These are phyloP conservation scores for Thielaviopsis punctulata DNA, from an alignment of 2,329 filamentous ascomycete genomes.

Conservation along the genomic window DNA sequence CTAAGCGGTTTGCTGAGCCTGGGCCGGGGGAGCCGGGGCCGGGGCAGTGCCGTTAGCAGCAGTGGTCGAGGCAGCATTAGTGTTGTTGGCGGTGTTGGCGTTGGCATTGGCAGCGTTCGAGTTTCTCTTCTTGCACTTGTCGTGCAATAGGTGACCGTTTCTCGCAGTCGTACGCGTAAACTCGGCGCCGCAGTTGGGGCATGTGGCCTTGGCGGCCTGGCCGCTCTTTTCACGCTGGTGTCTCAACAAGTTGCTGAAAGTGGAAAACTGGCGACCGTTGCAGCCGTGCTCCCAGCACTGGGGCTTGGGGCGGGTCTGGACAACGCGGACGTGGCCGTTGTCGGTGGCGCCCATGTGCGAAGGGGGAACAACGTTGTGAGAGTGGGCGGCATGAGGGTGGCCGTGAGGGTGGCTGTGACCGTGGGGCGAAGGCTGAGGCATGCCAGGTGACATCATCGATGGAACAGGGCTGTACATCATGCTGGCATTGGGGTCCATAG, in stretches of 20 bases:
- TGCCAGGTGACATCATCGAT: constrained; percentile 11
- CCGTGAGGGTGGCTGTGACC: constrained; percentile 6
- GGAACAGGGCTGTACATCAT: constrained; percentile 11
- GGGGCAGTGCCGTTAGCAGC: neutral
- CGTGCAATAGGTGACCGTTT: constrained; percentile 71
- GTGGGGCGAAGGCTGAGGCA: constrained; percentile 8
- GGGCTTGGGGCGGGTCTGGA: constrained; percentile 72
- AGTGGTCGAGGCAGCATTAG: neutral
- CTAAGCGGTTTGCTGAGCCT: neutral
- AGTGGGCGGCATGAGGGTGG: constrained; percentile 19
- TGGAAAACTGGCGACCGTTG: constrained; percentile 88
- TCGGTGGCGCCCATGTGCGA: constrained; percentile 9
- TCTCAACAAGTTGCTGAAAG: constrained; percentile 82
- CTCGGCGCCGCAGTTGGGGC: constrained; percentile 79
- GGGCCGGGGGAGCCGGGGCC: neutral
- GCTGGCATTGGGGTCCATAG: constrained; percentile 6
- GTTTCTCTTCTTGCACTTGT: constrained; percentile 65
- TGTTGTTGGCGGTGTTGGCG: neutral
- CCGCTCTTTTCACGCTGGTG: constrained; percentile 93
- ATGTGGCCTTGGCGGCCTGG: constrained; percentile 73
- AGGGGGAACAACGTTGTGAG: constrained; percentile 5
- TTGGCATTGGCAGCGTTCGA: neutral
- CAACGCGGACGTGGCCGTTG: constrained; percentile 41
- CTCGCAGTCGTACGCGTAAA: constrained; percentile 79
- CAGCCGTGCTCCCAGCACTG: constrained; percentile 97